Conservation (phyloP, 116 monocot genomes). For the Trichopus zeylanicus region DNA sequence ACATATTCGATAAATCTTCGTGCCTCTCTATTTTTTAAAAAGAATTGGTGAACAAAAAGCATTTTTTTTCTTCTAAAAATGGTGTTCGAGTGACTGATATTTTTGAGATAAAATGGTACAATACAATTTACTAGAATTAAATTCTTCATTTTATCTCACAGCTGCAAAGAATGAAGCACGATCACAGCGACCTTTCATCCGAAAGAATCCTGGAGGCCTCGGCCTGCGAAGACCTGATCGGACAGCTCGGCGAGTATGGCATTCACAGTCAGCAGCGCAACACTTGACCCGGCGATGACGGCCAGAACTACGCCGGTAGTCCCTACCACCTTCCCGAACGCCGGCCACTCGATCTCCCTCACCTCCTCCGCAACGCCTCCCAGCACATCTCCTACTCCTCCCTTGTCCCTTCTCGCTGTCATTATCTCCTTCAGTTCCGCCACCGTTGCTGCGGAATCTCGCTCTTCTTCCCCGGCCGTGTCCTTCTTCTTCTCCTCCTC, state of each 20-base stretch:
- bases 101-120: neutral
- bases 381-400: slow-evolving; percentile 16
- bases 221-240: slow-evolving; percentile 73
- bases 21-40: no score
- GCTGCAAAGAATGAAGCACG: no score
- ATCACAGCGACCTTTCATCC: slow-evolving; percentile 14
- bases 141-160: neutral
- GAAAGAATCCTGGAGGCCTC: slow-evolving; percentile 74
- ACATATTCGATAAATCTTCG: no score
- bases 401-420: slow-evolving; percentile 29
- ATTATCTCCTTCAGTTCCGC: slow-evolving; percentile 46
- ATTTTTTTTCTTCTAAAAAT: no score
- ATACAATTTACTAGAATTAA: neutral
- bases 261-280: slow-evolving; percentile 82
- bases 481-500: neutral
- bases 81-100: neutral
- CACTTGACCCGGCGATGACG: slow-evolving; percentile 78
- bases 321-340: slow-evolving; percentile 68
- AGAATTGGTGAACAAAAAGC: no score
- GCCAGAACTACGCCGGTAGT: slow-evolving; percentile 88
- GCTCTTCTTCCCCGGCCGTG: neutral
- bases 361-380: slow-evolving; percentile 70
- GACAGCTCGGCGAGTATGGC: slow-evolving; percentile 86
- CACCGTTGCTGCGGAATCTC: neutral
- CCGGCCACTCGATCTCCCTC: slow-evolving; percentile 87